Evolutionary conservation across 2,329 filamentous ascomycete species (phyloP).

Genomic region (Didymella arachidicola): DNA sequence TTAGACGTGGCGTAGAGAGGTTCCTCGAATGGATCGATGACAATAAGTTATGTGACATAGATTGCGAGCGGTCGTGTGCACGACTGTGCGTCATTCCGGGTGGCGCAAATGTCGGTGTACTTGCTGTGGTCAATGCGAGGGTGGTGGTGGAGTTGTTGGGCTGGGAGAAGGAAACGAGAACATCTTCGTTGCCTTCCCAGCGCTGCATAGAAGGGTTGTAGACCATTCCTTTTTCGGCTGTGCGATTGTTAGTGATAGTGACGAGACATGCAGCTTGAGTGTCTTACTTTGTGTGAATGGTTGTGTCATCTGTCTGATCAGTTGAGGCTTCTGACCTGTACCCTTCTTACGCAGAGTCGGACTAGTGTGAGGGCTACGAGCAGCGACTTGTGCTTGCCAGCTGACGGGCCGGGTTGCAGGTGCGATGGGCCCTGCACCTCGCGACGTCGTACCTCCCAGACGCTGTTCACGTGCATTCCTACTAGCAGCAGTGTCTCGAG

Average conservation of each 20-base stretch:
- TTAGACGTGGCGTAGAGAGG: slow-evolving; percentile 44
- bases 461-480: slow-evolving; percentile 70
- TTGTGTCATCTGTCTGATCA: slow-evolving; percentile 84
- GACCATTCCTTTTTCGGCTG: slow-evolving; percentile 92
- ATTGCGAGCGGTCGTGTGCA: slow-evolving; percentile 48
- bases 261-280: slow-evolving; percentile 3
- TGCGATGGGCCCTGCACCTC: slow-evolving; percentile 59
- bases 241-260: slow-evolving; percentile 25
- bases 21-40: slow-evolving; percentile 46
- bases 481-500: slow-evolving; percentile 71
- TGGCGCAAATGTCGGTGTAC: slow-evolving; percentile 51
- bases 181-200: slow-evolving; percentile 98
- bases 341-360: slow-evolving; percentile 58
- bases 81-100: slow-evolving; percentile 39
- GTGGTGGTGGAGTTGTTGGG: slow-evolving; percentile 58
- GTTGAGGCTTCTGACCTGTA: slow-evolving; percentile 76
- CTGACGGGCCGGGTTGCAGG: slow-evolving; percentile 60
- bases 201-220: slow-evolving; percentile 87
- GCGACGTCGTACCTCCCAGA: slow-evolving; percentile 55
- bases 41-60: slow-evolving; percentile 54
- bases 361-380: slow-evolving; percentile 60
- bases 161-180: slow-evolving; percentile 73
- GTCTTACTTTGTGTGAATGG: slow-evolving; percentile 81
- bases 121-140: slow-evolving; percentile 50
- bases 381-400: slow-evolving; percentile 64